Percentiles rank a stretch among this genome's conserved stretches.
These are phyloP conservation scores for Aegilops bicornis DNA, from an alignment of 176 grass and related monocot genomes.

Conservation along the genomic window DNA sequence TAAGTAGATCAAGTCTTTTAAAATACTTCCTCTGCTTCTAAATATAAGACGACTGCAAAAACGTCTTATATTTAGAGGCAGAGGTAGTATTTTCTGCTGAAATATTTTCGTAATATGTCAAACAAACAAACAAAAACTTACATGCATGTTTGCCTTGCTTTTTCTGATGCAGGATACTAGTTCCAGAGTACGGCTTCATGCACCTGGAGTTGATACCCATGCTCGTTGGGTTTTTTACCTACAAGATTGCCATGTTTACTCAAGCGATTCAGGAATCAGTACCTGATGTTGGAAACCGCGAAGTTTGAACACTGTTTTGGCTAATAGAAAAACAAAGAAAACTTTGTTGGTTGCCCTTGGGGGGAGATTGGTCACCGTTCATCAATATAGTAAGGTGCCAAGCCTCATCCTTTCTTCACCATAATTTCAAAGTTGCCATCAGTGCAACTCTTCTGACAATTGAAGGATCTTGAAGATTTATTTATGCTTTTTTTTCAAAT, in stretches of 20 bases:
- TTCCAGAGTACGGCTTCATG: constrained; percentile 76
- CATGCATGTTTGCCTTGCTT: background rate
- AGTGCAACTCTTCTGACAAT: constrained; percentile 12
- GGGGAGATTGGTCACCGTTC: constrained; percentile 16
- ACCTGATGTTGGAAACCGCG: constrained; percentile 39
- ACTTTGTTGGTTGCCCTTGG: background rate
- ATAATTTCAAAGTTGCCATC: background rate
- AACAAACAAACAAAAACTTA: background rate
- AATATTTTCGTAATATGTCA: background rate
- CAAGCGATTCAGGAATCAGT: constrained; percentile 77
- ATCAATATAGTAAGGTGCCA: constrained; percentile 26
- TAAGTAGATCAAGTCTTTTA: constrained; percentile 43
- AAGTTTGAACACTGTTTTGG: constrained; percentile 47
- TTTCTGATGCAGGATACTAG: constrained; percentile 73
- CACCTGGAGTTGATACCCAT: constrained; percentile 96
- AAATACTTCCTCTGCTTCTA: background rate
- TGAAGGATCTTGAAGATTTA: constrained; percentile 2
- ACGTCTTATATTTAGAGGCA: too few relatives aligned
- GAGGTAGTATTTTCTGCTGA: background rate
- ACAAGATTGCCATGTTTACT: constrained; percentile 80
- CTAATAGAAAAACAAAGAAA: constrained; percentile 17
- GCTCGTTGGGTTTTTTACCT: constrained; percentile 94
- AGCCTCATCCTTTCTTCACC: constrained; percentile 24
- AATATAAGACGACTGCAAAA: too few relatives aligned
- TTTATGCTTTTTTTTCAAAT: background rate